phyloP scores from a whole-genome alignment of 2,329 filamentous ascomycete genomes.

The Pseudogymnoascus sp. region DNA sequence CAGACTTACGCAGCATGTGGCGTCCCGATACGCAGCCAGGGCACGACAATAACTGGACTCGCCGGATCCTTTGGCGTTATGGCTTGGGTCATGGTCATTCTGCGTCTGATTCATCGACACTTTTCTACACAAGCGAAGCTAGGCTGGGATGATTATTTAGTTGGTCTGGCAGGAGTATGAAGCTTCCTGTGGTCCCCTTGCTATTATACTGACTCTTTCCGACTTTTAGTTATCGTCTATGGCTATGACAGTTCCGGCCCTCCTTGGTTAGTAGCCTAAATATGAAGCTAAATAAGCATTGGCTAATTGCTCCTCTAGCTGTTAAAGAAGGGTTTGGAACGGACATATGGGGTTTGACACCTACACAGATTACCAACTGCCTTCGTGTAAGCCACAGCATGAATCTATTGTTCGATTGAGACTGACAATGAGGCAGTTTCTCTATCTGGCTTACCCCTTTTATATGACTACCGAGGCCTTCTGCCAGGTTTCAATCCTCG shows the following conservation, averaged over 20 bases:
- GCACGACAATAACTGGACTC: conserved; percentile 19
- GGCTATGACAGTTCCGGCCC: conserved; percentile 23
- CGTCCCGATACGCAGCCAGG: conserved; percentile 20
- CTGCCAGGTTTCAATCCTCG: conserved; percentile 26
- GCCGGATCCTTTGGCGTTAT: conserved; percentile 20
- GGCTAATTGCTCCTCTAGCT: conserved; percentile 14
- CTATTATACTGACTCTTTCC: conserved; percentile 8
- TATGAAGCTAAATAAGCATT: background rate
- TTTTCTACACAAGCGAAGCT: conserved; percentile 20
- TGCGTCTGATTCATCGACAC: conserved; percentile 23
- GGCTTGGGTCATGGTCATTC: conserved; percentile 23
- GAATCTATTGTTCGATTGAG: conserved; percentile 1
- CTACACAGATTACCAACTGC: conserved; percentile 23
- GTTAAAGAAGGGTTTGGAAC: conserved; percentile 23
- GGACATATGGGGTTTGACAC: conserved; percentile 26
- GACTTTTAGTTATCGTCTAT: conserved; percentile 19
- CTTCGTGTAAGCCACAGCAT: conserved; percentile 18
- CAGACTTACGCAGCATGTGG: conserved; percentile 23
- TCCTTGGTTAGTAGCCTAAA: conserved; percentile 15
- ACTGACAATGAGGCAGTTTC: conserved; percentile 15
- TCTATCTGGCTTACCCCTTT: conserved; percentile 26
- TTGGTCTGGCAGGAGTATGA: conserved; percentile 24
- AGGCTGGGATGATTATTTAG: conserved; percentile 27
- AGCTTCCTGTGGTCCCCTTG: background rate
- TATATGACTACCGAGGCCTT: conserved; percentile 24